phyloP scores from a whole-genome alignment of 2,329 filamentous ascomycete genomes.

The Penicillium vulpinum region DNA sequence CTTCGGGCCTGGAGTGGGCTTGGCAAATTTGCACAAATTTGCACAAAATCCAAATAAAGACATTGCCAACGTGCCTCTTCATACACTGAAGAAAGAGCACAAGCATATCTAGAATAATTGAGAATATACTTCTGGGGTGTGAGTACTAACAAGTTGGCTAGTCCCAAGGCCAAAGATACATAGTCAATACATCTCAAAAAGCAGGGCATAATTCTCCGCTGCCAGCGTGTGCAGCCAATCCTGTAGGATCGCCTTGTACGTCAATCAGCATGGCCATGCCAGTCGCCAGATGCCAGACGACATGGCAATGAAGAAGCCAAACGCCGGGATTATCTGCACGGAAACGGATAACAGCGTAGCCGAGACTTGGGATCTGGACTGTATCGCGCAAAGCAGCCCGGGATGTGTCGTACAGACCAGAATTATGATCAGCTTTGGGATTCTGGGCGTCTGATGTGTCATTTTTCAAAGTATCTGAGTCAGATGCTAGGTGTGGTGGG shows the following conservation, averaged over 20 bases:
- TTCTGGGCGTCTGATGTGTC: conserved; percentile 16
- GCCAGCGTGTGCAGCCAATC: conserved; percentile 18
- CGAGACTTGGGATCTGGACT: conserved; percentile 55
- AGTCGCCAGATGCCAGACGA: conserved; percentile 53
- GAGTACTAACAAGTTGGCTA: not conserved
- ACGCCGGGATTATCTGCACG: conserved; percentile 55
- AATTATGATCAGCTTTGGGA: conserved; percentile 24
- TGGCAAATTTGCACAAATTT: not conserved
- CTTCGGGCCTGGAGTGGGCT: not conserved
- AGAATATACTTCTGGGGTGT: not conserved
- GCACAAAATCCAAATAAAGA: not conserved
- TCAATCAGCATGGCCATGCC: conserved; percentile 48
- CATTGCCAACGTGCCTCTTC: not conserved
- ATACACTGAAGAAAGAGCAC: not conserved
- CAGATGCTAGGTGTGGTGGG: conserved; percentile 22
- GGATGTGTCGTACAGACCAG: conserved; percentile 31
- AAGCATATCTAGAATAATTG: not conserved
- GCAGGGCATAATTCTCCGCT: not conserved
- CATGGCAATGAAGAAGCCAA: conserved; percentile 54
- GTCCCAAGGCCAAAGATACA: no score
- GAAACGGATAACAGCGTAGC: conserved; percentile 58
- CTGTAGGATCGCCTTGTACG: conserved; percentile 26
- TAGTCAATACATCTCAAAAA: not conserved
- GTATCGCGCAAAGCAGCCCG: conserved; percentile 54
- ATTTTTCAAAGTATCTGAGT: conserved; percentile 5